Conservation (phyloP, 345 rosid species). For the Corchorus olitorius region DNA sequence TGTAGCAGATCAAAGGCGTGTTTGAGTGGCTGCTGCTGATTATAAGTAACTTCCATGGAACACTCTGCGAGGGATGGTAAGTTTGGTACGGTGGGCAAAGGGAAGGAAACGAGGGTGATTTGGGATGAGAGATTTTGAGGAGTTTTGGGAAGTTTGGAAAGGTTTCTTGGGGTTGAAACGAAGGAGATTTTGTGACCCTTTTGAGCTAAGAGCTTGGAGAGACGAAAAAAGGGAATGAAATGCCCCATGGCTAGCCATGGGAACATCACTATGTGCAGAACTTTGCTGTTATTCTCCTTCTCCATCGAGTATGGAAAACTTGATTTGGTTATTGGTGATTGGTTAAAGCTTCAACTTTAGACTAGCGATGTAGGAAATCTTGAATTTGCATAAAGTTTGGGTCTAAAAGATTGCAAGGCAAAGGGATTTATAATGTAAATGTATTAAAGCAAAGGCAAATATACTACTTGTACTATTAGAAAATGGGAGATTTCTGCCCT, state of each 20-base stretch:
- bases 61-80: conserved; percentile 38
- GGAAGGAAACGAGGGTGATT: conserved; percentile 18
- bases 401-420: no score
- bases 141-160: conserved; percentile 31
- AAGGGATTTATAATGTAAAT: no score
- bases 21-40: conserved; percentile 43
- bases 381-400: background rate
- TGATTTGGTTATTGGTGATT: no score
- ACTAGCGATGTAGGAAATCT: background rate
- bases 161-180: conserved; percentile 45
- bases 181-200: conserved; percentile 43
- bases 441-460: no score
- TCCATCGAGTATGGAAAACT: background rate
- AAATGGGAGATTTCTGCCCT: no score
- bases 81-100: conserved; percentile 23
- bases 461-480: no score
- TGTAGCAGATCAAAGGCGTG: conserved; percentile 47
- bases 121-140: conserved; percentile 27
- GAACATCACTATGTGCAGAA: conserved; percentile 37
- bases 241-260: conserved; percentile 61
- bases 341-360: background rate
- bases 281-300: background rate
- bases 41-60: conserved; percentile 44
- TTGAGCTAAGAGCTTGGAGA: conserved; percentile 42
- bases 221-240: conserved; percentile 40